These are phyloP conservation scores for Amylostereum chailletii DNA, from an alignment of 1,284 basidiomycete species.

Conservation along the genomic window DNA sequence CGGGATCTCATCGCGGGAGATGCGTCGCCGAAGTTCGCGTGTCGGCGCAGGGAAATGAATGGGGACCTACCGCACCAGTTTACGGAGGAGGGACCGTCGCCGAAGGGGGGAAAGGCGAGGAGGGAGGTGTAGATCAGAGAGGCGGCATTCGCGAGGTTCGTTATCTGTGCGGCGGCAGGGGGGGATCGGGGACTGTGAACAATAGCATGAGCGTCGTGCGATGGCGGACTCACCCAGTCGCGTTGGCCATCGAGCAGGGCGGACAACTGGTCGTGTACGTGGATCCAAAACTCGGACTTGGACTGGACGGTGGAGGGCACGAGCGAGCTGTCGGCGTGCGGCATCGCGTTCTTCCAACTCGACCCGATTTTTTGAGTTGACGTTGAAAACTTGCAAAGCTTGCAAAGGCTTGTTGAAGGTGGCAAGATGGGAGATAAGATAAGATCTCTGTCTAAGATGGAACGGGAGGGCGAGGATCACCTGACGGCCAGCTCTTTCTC, in stretches of 20 bases:
- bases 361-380: no score
- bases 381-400: neutral
- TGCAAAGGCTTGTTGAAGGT: neutral
- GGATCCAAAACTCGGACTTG: slow-evolving; percentile 71
- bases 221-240: slow-evolving; percentile 53
- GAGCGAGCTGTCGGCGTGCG: slow-evolving; percentile 75
- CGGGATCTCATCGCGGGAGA: neutral
- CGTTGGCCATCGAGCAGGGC: slow-evolving; percentile 58
- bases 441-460: slow-evolving; percentile 4
- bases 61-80: slow-evolving; percentile 79
- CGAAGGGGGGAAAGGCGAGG: slow-evolving; percentile 62
- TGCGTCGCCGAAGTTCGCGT: no score
- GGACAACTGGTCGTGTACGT: slow-evolving; percentile 58
- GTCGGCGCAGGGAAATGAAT: no score
- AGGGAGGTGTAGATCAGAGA: slow-evolving; percentile 75
- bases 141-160: slow-evolving; percentile 80
- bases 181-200: slow-evolving; percentile 4
- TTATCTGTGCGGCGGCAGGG: slow-evolving; percentile 41
- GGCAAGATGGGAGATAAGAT: slow-evolving; percentile 4
- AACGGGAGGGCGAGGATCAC: neutral
- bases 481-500: neutral
- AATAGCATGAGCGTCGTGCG: neutral
- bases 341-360: slow-evolving; percentile 38
- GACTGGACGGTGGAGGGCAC: slow-evolving; percentile 60
- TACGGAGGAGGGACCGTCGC: slow-evolving; percentile 52